A percentile compares a stretch with the other conserved stretches of the same genome.
Evolutionary conservation across 495 filamentous ascomycete species (phyloP).

Genomic region (Trichoderma orchidacearum): DNA sequence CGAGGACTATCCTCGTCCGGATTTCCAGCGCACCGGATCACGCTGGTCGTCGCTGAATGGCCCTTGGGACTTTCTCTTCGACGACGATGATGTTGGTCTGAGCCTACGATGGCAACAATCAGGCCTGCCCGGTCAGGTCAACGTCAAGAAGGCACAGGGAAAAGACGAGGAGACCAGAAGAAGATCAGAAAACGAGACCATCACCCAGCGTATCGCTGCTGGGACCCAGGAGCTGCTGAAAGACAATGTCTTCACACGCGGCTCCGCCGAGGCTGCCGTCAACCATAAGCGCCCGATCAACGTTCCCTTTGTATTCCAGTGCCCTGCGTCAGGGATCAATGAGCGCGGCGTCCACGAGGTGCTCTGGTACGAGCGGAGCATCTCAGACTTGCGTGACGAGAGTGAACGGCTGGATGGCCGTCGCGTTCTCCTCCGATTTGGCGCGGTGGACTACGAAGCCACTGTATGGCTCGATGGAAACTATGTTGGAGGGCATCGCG

Average conservation of each 20-base stretch:
- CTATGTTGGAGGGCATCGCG: constrained; percentile 36
- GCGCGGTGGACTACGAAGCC: constrained; percentile 48
- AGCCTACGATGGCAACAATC: constrained; percentile 20
- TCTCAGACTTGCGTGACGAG: constrained; percentile 31
- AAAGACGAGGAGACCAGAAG: constrained; percentile 1
- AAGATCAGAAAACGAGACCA: neutral
- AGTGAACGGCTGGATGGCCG: constrained; percentile 14
- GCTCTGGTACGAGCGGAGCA: constrained; percentile 41
- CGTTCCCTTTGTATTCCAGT: constrained; percentile 47
- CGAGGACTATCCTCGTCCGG: constrained; percentile 27
- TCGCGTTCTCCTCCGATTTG: constrained; percentile 41
- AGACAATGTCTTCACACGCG: constrained; percentile 7
- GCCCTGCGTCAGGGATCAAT: constrained; percentile 38
- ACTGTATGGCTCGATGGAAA: constrained; percentile 42
- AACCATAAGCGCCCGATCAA: constrained; percentile 28
- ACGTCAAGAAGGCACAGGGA: constrained; percentile 3
- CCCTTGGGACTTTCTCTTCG: constrained; percentile 42
- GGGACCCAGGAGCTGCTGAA: constrained; percentile 11
- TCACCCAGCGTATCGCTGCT: constrained; percentile 13
- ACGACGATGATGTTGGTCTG: constrained; percentile 39
- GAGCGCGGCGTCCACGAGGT: constrained; percentile 43
- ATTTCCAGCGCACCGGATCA: constrained; percentile 36
- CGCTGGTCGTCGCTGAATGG: constrained; percentile 42
- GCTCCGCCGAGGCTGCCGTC: constrained; percentile 2
- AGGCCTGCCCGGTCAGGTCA: constrained; percentile 15